Percentiles rank a stretch among this genome's conserved stretches.
These are phyloP conservation scores for Zasmidium cellare DNA, from an alignment of 2,329 filamentous ascomycete genomes.

Conservation along the genomic window DNA sequence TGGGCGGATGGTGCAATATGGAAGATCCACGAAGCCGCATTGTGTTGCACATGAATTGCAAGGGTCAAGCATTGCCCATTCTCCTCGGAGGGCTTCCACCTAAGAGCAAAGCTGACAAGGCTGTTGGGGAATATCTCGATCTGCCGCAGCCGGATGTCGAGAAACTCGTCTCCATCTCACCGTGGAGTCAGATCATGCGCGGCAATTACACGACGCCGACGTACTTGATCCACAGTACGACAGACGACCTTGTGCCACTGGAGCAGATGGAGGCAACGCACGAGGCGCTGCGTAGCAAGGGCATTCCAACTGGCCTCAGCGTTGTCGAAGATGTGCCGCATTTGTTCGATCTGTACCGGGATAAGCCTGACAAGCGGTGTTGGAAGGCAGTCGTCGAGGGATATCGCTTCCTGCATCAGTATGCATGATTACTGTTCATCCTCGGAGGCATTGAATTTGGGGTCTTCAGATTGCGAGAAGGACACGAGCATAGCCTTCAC, in stretches of 20 bases:
- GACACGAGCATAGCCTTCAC: no score
- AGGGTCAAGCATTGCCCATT: conserved; percentile 2
- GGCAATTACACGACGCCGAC: conserved; percentile 1
- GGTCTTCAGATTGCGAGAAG: no score
- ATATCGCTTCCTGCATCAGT: no score
- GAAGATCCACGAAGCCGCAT: conserved; percentile 4
- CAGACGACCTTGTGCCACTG: background rate
- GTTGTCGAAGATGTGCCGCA: background rate
- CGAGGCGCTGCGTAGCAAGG: background rate
- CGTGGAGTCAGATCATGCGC: background rate
- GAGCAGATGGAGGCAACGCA: background rate
- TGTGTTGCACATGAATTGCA: conserved; percentile 10
- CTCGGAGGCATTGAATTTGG: no score
- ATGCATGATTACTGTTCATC: no score
- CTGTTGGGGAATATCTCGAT: background rate
- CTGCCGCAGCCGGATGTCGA: background rate
- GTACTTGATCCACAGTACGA: background rate
- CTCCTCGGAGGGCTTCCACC: conserved; percentile 7
- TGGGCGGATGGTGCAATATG: background rate
- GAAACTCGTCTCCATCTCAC: background rate
- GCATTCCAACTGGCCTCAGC: background rate
- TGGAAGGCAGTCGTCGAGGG: no score
- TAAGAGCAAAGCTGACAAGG: background rate
- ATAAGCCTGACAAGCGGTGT: no score
- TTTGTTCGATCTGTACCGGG: background rate